Conservation (phyloP, 768 basidiomycete genomes). For the Dendrothele bispora region DNA sequence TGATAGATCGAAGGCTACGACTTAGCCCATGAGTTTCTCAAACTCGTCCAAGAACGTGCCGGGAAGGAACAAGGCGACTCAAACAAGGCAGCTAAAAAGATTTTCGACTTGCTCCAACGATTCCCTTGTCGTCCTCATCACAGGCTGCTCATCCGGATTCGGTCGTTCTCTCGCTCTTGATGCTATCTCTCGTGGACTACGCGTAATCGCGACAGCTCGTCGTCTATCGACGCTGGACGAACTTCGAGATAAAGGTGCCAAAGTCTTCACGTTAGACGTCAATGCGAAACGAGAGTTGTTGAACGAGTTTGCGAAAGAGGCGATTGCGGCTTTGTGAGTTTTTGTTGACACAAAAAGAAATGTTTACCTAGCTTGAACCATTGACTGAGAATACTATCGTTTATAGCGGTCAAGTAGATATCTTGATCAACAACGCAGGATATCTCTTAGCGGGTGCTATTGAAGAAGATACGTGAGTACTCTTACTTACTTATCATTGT, state of each 20-base stretch:
- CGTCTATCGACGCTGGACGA: constrained; percentile 18
- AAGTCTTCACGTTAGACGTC: constrained; percentile 24
- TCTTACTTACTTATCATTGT: not conserved
- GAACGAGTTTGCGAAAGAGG: constrained; percentile 18
- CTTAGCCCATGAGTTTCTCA: constrained; percentile 7
- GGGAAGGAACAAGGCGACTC: constrained; percentile 16
- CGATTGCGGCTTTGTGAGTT: constrained; percentile 14
- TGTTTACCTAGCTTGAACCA: not conserved
- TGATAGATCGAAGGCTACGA: constrained; percentile 11
- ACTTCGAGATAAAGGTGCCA: constrained; percentile 23
- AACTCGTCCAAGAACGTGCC: not conserved
- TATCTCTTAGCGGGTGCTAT: constrained; percentile 15
- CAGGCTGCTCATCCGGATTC: constrained; percentile 27
- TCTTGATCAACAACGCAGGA: constrained; percentile 25
- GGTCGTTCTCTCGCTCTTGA: constrained; percentile 20
- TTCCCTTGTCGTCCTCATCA: constrained; percentile 23
- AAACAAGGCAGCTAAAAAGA: constrained; percentile 8
- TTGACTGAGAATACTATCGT: not conserved
- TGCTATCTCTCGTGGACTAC: constrained; percentile 25
- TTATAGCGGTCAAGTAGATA: constrained; percentile 21
- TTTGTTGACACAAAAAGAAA: not conserved
- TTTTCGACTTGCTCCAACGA: constrained; percentile 13
- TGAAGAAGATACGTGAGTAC: constrained; percentile 10
- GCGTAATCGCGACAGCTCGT: constrained; percentile 31
- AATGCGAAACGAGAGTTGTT: constrained; percentile 18